phyloP scores from a whole-genome alignment of 257 asterid genomes.

The Nemophila menziesii region DNA sequence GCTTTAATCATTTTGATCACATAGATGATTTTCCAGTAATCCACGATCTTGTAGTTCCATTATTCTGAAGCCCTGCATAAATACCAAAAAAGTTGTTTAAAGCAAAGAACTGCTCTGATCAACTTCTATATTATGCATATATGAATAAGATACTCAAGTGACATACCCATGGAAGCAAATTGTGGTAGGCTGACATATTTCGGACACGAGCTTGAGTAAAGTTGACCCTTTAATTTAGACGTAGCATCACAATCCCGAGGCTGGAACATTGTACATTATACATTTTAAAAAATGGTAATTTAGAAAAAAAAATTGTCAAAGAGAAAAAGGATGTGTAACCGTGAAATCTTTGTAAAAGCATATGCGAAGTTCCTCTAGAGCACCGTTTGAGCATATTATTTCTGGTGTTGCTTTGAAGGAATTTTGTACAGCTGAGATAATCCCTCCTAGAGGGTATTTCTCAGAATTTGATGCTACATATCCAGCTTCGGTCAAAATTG shows the following conservation, averaged over 20 bases:
- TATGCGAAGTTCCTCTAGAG: conserved; percentile 60
- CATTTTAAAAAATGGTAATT: neutral
- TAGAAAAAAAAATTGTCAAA: neutral
- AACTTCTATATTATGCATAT: neutral
- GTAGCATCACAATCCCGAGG: neutral
- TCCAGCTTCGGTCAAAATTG: conserved; percentile 63
- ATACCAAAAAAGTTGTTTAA: neutral
- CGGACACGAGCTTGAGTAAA: neutral
- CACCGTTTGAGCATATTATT: conserved; percentile 54
- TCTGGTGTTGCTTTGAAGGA: conserved; percentile 74
- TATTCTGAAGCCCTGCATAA: conserved; percentile 2
- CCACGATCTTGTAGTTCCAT: neutral
- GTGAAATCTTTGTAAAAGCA: conserved; percentile 82
- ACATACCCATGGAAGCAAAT: neutral
- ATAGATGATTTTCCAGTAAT: neutral
- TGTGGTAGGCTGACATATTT: conserved; percentile 1
- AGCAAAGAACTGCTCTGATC: neutral
- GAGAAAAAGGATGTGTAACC: conserved; percentile 30
- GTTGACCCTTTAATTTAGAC: neutral
- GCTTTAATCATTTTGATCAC: neutral
- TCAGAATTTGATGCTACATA: conserved; percentile 82
- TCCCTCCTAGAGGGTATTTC: conserved; percentile 76
- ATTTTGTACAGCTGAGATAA: conserved; percentile 70
- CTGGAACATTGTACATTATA: neutral
- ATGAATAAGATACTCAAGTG: neutral